Conservation (phyloP, 106 monocot species). For the Platanthera zijinensis region DNA sequence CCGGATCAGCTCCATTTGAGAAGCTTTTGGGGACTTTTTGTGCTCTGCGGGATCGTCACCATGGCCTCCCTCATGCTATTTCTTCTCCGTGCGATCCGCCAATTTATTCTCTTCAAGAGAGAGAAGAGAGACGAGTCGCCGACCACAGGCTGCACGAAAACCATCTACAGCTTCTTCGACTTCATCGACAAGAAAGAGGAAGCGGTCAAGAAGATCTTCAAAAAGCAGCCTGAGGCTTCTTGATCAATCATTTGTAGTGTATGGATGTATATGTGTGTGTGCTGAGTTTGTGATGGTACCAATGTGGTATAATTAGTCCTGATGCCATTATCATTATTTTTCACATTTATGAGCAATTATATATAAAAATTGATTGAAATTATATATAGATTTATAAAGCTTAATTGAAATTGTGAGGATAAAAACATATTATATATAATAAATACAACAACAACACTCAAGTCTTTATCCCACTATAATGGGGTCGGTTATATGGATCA, state of each 20-base stretch:
- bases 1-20: slow-evolving; percentile 41
- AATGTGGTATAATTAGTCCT: too few species aligned
- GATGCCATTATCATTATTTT: too few species aligned
- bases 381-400: too few species aligned
- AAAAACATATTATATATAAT: too few species aligned
- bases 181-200: slow-evolving; percentile 55
- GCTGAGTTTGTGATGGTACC: too few species aligned
- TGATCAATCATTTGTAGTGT: background rate
- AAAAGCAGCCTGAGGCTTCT: slow-evolving; percentile 10
- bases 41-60: slow-evolving; percentile 41
- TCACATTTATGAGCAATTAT: too few species aligned
- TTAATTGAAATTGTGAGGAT: too few species aligned
- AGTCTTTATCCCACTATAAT: too few species aligned
- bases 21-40: slow-evolving; percentile 57
- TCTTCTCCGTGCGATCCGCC: slow-evolving; percentile 33
- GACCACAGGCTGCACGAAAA: slow-evolving; percentile 12
- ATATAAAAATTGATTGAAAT: too few species aligned
- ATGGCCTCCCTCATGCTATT: slow-evolving; percentile 34
- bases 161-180: slow-evolving; percentile 24
- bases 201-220: slow-evolving; percentile 30
- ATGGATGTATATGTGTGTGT: too few species aligned
- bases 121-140: background rate
- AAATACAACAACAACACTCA: too few species aligned
- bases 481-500: too few species aligned
- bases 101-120: slow-evolving; percentile 30